phyloP scores from a whole-genome alignment of 2,329 filamentous ascomycete genomes.

The Cryphonectria naterciae region DNA sequence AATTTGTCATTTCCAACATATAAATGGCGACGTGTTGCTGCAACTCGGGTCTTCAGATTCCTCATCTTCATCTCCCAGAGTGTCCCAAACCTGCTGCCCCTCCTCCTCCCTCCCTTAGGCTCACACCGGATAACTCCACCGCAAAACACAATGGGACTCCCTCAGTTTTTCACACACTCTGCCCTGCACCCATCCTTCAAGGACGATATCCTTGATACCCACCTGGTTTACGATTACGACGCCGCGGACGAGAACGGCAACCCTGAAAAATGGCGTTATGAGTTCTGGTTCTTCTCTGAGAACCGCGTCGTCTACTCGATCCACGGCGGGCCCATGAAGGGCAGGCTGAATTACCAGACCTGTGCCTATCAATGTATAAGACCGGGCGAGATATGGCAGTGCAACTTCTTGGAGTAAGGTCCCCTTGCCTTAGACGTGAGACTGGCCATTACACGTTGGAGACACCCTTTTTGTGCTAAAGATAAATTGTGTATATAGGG shows the following conservation, averaged over 20 bases:
- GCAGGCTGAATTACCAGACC: constrained; percentile 56
- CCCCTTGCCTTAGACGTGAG: too few relatives aligned
- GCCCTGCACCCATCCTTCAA: constrained; percentile 44
- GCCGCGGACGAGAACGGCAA: constrained; percentile 51
- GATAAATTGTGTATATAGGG: constrained; percentile 32
- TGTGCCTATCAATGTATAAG: constrained; percentile 62
- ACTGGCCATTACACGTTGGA: too few relatives aligned
- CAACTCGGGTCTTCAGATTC: neutral
- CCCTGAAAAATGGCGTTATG: constrained; percentile 63
- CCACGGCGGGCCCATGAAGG: constrained; percentile 63
- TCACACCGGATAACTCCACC: neutral
- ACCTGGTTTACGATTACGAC: constrained; percentile 62
- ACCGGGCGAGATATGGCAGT: constrained; percentile 62
- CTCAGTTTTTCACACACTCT: constrained; percentile 20
- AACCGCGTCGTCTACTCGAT: constrained; percentile 61
- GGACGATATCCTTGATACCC: constrained; percentile 55
- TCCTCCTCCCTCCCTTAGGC: neutral
- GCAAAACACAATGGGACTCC: constrained; percentile 19
- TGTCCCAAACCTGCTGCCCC: neutral
- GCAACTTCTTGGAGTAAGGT: constrained; percentile 53
- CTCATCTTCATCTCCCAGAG: neutral
- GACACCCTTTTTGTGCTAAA: neutral
- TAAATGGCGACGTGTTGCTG: neutral
- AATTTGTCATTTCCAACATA: neutral
- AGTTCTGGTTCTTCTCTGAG: constrained; percentile 63